These are phyloP conservation scores for Asclepias syriaca DNA, from an alignment of 257 asterid species.

Conservation along the genomic window DNA sequence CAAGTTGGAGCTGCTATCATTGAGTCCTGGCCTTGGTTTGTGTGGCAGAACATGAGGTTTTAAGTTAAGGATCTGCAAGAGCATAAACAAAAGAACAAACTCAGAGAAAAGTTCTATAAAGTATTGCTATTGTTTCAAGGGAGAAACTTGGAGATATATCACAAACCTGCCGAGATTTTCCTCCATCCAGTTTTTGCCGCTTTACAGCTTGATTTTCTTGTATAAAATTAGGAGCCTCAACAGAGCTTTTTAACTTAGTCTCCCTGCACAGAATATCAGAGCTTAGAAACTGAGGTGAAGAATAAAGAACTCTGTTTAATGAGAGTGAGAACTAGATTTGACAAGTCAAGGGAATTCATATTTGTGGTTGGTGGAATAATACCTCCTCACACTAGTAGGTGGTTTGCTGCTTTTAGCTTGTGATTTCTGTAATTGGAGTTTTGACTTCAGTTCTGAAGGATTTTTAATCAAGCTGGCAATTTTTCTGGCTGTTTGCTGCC, in stretches of 20 bases:
- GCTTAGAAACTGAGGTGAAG: neutral
- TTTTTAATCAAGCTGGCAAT: conserved; percentile 57
- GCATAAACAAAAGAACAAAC: neutral
- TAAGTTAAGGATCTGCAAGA: conserved; percentile 61
- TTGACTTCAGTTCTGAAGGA: conserved; percentile 61
- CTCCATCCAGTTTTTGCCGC: conserved; percentile 88
- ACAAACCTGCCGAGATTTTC: conserved; percentile 70
- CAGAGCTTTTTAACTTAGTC: conserved; percentile 34
- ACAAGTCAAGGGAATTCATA: neutral
- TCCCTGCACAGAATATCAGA: conserved; percentile 34
- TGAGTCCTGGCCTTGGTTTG: conserved; percentile 58
- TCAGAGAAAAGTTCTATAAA: neutral
- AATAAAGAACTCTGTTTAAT: neutral
- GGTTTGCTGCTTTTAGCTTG: conserved; percentile 45
- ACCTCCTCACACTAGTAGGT: conserved; percentile 60
- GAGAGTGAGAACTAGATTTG: neutral
- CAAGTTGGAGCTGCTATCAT: conserved; percentile 37
- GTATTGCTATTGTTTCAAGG: neutral
- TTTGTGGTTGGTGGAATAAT: neutral
- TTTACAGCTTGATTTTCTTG: conserved; percentile 89
- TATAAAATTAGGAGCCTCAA: conserved; percentile 53
- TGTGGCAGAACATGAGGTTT: conserved; percentile 66
- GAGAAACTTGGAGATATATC: neutral
- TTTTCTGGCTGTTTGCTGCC: conserved; percentile 52
- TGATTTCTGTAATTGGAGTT: conserved; percentile 43